Percentiles rank a stretch among this genome's conserved stretches.
Conservation (phyloP, 768 basidiomycete species). For the Steccherinum ochraceum region DNA sequence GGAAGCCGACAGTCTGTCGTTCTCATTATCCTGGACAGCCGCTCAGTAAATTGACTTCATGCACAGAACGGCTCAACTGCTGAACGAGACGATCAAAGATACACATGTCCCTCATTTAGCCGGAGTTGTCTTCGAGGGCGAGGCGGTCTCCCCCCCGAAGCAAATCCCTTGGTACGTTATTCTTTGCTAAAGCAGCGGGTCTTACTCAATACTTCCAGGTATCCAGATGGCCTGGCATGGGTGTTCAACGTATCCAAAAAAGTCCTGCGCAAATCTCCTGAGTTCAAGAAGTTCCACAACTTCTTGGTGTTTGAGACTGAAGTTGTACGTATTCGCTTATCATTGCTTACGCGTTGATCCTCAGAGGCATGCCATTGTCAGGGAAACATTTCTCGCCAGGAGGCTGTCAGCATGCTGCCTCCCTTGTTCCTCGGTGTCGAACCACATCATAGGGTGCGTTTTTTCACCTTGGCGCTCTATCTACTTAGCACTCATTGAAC, state of each 20-base stretch:
- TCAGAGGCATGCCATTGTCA: slow-evolving; percentile 22
- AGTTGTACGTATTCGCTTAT: slow-evolving; percentile 51
- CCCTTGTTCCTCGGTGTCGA: slow-evolving; percentile 92
- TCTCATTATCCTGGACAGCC: background rate
- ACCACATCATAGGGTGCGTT: slow-evolving; percentile 74
- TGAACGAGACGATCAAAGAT: slow-evolving; percentile 74
- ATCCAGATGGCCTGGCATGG: slow-evolving; percentile 94
- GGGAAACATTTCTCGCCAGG: slow-evolving; percentile 95
- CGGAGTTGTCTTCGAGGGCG: slow-evolving; percentile 70
- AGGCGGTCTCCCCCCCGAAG: slow-evolving; percentile 68
- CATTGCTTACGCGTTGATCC: background rate
- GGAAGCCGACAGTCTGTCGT: slow-evolving; percentile 68
- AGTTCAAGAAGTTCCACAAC: slow-evolving; percentile 92
- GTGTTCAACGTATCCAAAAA: slow-evolving; percentile 90
- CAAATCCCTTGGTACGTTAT: slow-evolving; percentile 74
- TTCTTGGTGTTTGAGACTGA: slow-evolving; percentile 98
- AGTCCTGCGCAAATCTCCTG: slow-evolving; percentile 76
- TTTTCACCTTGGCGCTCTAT: background rate
- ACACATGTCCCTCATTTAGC: slow-evolving; percentile 74
- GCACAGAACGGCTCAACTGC: slow-evolving; percentile 54
- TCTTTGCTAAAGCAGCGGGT: background rate
- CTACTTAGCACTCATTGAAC: too few species aligned
- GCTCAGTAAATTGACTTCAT: slow-evolving; percentile 7
- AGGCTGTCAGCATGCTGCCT: slow-evolving; percentile 99
- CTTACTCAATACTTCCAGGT: slow-evolving; percentile 45